phyloP scores from a whole-genome alignment of 2,329 filamentous ascomycete species.

The Nemania sp. region DNA sequence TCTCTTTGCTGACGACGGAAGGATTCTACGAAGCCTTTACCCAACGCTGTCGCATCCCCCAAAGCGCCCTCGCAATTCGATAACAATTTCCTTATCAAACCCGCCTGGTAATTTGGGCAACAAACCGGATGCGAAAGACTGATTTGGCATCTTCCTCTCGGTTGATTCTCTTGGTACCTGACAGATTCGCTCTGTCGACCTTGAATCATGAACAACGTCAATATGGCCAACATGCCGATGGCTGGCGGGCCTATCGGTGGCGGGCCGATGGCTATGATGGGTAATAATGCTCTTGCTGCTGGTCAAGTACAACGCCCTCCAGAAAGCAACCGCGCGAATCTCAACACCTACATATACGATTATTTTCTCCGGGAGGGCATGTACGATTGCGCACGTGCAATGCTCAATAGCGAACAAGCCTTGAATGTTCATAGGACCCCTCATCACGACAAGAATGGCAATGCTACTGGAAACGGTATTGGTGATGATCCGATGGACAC shows the following conservation, averaged over 20 bases:
- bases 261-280: slow-evolving; percentile 73
- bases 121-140: slow-evolving; percentile 47
- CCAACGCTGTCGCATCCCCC: slow-evolving; percentile 27
- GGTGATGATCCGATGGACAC: slow-evolving; percentile 83
- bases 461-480: slow-evolving; percentile 74
- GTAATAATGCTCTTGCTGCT: slow-evolving; percentile 60
- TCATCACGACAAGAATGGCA: slow-evolving; percentile 75
- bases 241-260: slow-evolving; percentile 73
- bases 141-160: slow-evolving; percentile 42
- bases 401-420: slow-evolving; percentile 74
- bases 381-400: slow-evolving; percentile 82
- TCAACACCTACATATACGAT: slow-evolving; percentile 92
- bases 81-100: slow-evolving; percentile 17
- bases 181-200: slow-evolving; percentile 57
- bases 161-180: slow-evolving; percentile 44
- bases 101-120: slow-evolving; percentile 27
- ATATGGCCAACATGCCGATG: slow-evolving; percentile 79
- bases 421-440: slow-evolving; percentile 76
- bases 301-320: slow-evolving; percentile 52
- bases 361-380: slow-evolving; percentile 90
- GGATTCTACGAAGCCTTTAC: slow-evolving; percentile 11
- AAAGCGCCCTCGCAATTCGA: slow-evolving; percentile 13
- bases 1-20: slow-evolving; percentile 29
- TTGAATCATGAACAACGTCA: slow-evolving; percentile 69
- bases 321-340: slow-evolving; percentile 63